Percentiles rank a stretch among this genome's conserved stretches.
These are phyloP conservation scores for Fusarium fujikuroi DNA, from an alignment of 2,329 filamentous ascomycete genomes.

Conservation along the genomic window DNA sequence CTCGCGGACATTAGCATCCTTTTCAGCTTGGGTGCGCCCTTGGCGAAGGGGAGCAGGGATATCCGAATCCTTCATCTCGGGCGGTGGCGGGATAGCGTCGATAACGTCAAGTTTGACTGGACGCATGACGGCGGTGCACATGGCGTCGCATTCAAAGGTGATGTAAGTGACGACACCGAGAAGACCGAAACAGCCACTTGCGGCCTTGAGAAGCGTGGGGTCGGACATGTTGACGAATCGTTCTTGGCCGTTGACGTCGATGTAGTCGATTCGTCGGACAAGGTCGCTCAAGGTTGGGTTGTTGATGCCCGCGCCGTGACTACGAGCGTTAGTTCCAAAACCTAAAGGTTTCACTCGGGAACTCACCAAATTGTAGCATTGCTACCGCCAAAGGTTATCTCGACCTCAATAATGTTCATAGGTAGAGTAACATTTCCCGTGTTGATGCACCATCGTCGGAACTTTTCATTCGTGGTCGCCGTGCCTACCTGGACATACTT, in stretches of 20 bases:
- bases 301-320: background rate
- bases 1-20: background rate
- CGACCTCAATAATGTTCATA: background rate
- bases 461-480: background rate
- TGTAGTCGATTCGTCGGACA: background rate
- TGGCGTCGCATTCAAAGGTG: background rate
- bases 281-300: background rate
- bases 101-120: background rate
- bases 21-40: background rate
- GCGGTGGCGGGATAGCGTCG: background rate
- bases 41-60: background rate
- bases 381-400: background rate
- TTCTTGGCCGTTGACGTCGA: background rate
- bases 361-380: background rate
- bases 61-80: background rate
- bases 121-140: background rate
- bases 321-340: fast-evolving
- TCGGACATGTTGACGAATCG: background rate
- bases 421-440: background rate
- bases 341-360: fast-evolving
- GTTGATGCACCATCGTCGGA: background rate
- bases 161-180: background rate
- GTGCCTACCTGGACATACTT: background rate
- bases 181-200: background rate
- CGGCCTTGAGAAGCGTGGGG: background rate